Evolutionary conservation across 257 asterid species (phyloP).

Genomic region (Avicennia marina): DNA sequence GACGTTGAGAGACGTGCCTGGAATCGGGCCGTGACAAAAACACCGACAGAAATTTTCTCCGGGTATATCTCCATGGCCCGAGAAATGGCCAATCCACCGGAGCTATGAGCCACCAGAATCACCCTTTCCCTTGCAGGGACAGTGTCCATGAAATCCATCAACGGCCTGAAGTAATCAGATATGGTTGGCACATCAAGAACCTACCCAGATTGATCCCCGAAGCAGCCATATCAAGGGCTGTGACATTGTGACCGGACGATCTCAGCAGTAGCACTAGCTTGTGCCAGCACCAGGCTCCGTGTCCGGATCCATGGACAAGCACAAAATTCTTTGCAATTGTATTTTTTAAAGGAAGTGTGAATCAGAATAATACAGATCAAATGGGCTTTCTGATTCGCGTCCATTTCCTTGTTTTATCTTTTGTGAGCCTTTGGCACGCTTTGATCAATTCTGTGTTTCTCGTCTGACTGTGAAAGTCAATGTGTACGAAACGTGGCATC

Average conservation of each 20-base stretch:
- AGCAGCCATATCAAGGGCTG: constrained; percentile 31
- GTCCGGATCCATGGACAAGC: constrained; percentile 30
- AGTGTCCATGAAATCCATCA: constrained; percentile 30
- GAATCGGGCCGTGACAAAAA: constrained; percentile 32
- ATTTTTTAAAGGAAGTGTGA: too few species aligned
- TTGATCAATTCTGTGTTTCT: too few species aligned
- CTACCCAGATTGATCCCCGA: constrained; percentile 13
- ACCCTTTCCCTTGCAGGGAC: constrained; percentile 16
- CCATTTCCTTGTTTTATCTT: too few species aligned
- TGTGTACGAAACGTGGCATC: too few species aligned
- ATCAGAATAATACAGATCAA: too few species aligned
- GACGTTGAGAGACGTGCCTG: constrained; percentile 18
- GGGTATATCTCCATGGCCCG: constrained; percentile 41
- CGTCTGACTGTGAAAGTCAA: too few species aligned
- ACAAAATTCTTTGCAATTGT: too few species aligned
- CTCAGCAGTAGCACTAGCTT: constrained; percentile 17
- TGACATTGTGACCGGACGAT: constrained; percentile 26
- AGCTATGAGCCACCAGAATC: constrained; percentile 34
- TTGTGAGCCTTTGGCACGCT: too few species aligned
- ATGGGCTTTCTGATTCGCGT: too few species aligned
- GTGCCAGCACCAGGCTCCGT: constrained; percentile 46
- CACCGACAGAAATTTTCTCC: constrained; percentile 24
- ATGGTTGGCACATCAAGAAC: constrained; percentile 12
- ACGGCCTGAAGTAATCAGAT: constrained; percentile 24
- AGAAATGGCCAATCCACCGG: constrained; percentile 30